Evolutionary conservation across 2,329 filamentous ascomycete species (phyloP).

Genomic region (Cladophialophora bantiana): DNA sequence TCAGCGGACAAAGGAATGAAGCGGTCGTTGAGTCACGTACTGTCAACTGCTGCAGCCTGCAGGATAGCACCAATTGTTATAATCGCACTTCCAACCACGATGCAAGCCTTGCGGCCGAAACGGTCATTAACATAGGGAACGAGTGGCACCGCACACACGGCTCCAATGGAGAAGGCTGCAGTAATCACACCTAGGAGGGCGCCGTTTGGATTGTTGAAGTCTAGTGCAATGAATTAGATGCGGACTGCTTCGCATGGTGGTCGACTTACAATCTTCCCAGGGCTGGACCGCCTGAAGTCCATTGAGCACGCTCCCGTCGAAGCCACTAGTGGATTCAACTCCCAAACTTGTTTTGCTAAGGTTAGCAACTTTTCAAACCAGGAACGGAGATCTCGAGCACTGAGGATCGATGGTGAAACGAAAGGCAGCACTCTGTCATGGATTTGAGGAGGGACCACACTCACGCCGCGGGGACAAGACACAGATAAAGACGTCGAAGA

Average conservation of each 20-base stretch:
- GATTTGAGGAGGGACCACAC: neutral
- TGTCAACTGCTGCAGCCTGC: constrained; percentile 42
- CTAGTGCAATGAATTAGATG: constrained; percentile 57
- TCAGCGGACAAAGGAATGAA: constrained; percentile 6
- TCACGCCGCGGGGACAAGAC: constrained; percentile 63
- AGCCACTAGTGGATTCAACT: constrained; percentile 63
- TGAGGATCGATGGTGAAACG: neutral
- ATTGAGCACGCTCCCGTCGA: constrained; percentile 37
- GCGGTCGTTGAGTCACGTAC: constrained; percentile 14
- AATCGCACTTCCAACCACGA: constrained; percentile 57
- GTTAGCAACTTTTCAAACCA: constrained; percentile 1
- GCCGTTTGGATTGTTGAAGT: constrained; percentile 46
- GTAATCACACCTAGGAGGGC: constrained; percentile 30
- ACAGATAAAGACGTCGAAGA: constrained; percentile 62
- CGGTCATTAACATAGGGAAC: constrained; percentile 57
- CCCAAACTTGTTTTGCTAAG: constrained; percentile 53
- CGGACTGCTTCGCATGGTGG: constrained; percentile 48
- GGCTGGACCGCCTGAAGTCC: constrained; percentile 31
- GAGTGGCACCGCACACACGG: constrained; percentile 55
- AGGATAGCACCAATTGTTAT: constrained; percentile 55
- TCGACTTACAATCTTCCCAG: constrained; percentile 48
- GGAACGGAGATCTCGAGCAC: neutral
- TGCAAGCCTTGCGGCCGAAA: constrained; percentile 55
- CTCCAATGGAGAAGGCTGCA: constrained; percentile 51
- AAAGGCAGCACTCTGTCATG: neutral